Percentiles rank a stretch among this genome's conserved stretches.
Evolutionary conservation across 306 rosid species (phyloP).

Genomic region (Citrullus amarus): DNA sequence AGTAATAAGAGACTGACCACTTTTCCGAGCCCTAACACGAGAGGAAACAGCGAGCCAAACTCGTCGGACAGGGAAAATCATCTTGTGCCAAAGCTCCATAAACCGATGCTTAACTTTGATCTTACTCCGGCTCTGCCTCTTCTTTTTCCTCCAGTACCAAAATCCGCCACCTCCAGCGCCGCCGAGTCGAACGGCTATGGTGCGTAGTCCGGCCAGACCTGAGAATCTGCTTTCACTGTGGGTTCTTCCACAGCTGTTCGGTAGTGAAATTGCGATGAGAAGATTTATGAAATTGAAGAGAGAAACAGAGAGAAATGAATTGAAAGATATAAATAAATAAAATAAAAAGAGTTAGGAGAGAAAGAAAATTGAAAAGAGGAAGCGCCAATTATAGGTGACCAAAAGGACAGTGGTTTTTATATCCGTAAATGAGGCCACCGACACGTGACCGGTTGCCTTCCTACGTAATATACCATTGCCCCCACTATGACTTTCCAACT

Average conservation of each 20-base stretch:
- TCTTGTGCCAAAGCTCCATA: slow-evolving; percentile 49
- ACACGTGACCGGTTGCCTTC: slow-evolving; percentile 9
- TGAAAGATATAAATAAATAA: not conserved
- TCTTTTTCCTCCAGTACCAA: slow-evolving; percentile 15
- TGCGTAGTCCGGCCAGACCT: slow-evolving; percentile 52
- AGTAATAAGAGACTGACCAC: slow-evolving; percentile 23
- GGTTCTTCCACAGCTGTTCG: not conserved
- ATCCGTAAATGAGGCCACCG: not conserved
- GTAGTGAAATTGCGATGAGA: not conserved
- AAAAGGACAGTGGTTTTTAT: not conserved
- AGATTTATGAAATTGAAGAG: not conserved
- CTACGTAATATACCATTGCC: not conserved
- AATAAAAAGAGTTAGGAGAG: not conserved
- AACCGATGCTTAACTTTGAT: slow-evolving; percentile 21
- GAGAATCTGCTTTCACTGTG: not conserved
- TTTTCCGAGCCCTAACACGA: slow-evolving; percentile 47
- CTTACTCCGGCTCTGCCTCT: slow-evolving; percentile 21
- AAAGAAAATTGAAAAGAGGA: not conserved
- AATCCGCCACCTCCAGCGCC: not conserved
- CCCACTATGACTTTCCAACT: not conserved
- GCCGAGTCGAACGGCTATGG: slow-evolving; percentile 20
- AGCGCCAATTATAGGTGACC: slow-evolving; percentile 2
- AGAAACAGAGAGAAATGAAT: not conserved
- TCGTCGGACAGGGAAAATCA: slow-evolving; percentile 68
- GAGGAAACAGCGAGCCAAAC: slow-evolving; percentile 54